phyloP scores from a whole-genome alignment of 140 eudicot species.

The Flaveria floridana region DNA sequence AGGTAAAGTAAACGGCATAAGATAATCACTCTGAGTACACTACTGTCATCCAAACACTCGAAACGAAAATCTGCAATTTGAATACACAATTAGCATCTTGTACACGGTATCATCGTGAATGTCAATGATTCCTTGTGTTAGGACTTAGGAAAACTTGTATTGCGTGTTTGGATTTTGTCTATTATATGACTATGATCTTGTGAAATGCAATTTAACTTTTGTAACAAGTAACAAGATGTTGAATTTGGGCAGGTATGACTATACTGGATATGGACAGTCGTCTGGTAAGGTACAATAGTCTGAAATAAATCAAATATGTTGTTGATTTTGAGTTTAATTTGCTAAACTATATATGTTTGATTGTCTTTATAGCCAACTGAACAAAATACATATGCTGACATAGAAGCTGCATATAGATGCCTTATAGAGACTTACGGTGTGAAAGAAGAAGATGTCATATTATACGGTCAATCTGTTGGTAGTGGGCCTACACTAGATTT shows the following conservation, averaged over 20 bases:
- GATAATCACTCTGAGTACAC: background rate
- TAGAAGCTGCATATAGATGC: slow-evolving; percentile 88
- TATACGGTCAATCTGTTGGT: slow-evolving; percentile 95
- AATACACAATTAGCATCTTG: background rate
- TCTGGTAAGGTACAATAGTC: slow-evolving; percentile 73
- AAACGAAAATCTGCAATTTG: background rate
- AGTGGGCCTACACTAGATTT: slow-evolving; percentile 90
- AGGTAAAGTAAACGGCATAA: background rate
- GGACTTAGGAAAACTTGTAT: background rate
- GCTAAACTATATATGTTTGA: slow-evolving; percentile 23
- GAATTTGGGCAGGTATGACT: slow-evolving; percentile 70
- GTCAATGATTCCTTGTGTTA: background rate
- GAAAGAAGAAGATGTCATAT: slow-evolving; percentile 75
- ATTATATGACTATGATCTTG: background rate
- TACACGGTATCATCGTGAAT: background rate
- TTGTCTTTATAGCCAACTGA: slow-evolving; percentile 64
- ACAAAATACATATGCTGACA: slow-evolving; percentile 88
- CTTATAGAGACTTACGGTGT: slow-evolving; percentile 71
- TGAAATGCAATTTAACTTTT: background rate
- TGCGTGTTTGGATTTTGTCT: background rate
- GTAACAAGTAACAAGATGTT: slow-evolving; percentile 14
- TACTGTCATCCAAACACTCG: background rate
- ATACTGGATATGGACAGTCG: slow-evolving; percentile 91
- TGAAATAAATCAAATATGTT: slow-evolving; percentile 11
- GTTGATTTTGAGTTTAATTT: background rate